A percentile compares a stretch with the other conserved stretches of the same genome.
phyloP scores from a whole-genome alignment of 805 yeast genomes.

The Torulaspora maleeae region DNA sequence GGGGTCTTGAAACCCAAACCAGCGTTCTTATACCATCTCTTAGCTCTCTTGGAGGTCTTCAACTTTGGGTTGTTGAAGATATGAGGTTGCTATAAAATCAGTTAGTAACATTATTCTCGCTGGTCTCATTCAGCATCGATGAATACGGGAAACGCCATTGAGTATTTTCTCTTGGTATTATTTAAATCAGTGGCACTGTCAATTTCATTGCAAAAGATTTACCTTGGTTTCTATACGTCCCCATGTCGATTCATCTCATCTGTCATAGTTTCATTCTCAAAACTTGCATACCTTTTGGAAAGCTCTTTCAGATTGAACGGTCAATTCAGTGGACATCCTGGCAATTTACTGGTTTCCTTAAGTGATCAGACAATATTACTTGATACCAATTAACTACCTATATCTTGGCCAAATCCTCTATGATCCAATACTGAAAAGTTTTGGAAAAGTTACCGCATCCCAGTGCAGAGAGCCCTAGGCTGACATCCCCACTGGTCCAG shows the following conservation, averaged over 20 bases:
- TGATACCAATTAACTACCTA: constrained; percentile 3
- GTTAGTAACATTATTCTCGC: constrained; percentile 37
- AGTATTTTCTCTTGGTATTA: background rate
- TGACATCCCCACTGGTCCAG: background rate
- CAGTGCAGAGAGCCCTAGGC: background rate
- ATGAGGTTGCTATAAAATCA: constrained; percentile 85
- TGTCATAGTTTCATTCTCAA: background rate
- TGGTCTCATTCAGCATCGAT: background rate
- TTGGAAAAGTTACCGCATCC: constrained; percentile 5
- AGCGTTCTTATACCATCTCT: constrained; percentile 99
- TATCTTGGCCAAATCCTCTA: constrained; percentile 1
- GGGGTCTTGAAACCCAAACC: constrained; percentile 99
- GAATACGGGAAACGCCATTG: background rate
- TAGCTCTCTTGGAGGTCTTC: constrained; percentile 96
- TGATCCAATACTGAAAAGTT: constrained; percentile 12
- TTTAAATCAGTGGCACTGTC: background rate
- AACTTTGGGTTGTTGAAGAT: constrained; percentile 99
- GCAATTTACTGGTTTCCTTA: constrained; percentile 29
- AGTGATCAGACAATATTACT: constrained; percentile 6
- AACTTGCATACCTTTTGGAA: constrained; percentile 90
- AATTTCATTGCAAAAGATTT: background rate
- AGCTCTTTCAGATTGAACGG: constrained; percentile 99
- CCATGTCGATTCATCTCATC: background rate
- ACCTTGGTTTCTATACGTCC: background rate
- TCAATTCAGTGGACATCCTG: constrained; percentile 98